Percentiles rank a stretch among this genome's conserved stretches.
Conservation (phyloP, 805 yeast genomes). For the Teunomyces panamensis region DNA sequence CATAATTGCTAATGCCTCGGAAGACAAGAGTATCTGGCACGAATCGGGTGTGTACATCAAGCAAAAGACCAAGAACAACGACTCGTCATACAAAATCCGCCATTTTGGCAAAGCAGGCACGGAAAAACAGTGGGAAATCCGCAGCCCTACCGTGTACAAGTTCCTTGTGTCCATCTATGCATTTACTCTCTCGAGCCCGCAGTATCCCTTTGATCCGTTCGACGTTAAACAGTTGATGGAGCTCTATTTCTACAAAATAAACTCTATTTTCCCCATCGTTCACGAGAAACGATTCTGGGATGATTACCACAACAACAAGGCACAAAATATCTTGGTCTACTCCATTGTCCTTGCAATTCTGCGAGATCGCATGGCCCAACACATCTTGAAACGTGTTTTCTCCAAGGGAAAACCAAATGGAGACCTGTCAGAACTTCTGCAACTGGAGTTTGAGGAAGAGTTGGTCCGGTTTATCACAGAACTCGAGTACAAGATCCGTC, state of each 20-base stretch:
- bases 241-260: conserved; percentile 30
- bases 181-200: conserved; percentile 25
- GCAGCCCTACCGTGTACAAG: conserved; percentile 12
- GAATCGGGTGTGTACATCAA: conserved; percentile 24
- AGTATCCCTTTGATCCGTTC: conserved; percentile 15
- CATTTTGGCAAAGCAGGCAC: conserved; percentile 9
- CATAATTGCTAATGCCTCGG: conserved; percentile 16
- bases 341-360: conserved; percentile 26
- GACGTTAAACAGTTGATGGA: conserved; percentile 22
- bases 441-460: conserved; percentile 8
- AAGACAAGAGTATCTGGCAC: conserved; percentile 21
- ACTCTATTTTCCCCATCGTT: conserved; percentile 32
- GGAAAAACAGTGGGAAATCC: conserved; percentile 14
- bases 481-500: conserved; percentile 33
- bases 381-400: conserved; percentile 22
- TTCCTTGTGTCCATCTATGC: conserved; percentile 26
- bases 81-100: conserved; percentile 6
- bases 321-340: conserved; percentile 21
- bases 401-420: conserved; percentile 7
- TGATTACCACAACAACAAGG: conserved; percentile 16
- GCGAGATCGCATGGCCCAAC: conserved; percentile 26
- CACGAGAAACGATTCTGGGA: conserved; percentile 27
- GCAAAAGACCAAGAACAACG: conserved; percentile 5
- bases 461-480: conserved; percentile 18
- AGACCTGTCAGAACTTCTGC: background rate